Evolutionary conservation across 106 monocot genomes (phyloP).

Genomic region (Acorus calamus): DNA sequence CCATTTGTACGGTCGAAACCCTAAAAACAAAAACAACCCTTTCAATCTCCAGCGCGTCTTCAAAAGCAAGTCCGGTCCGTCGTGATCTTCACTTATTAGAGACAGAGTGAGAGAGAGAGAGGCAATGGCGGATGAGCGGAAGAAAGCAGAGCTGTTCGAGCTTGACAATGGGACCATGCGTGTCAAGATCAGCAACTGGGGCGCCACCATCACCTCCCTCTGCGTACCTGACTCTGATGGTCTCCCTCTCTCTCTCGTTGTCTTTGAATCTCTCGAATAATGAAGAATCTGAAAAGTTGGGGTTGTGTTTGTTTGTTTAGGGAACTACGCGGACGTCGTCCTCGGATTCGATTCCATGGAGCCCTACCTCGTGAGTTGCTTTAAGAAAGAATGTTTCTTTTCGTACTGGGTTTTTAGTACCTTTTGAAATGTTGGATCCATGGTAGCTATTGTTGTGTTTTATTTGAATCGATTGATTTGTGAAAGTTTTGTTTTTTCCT

Average conservation of each 20-base stretch:
- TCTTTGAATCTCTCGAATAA: neutral
- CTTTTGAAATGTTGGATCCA: too few relatives aligned
- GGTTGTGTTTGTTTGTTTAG: conserved; percentile 6
- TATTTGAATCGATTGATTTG: too few relatives aligned
- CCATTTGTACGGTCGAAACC: too few relatives aligned
- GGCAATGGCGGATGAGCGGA: neutral
- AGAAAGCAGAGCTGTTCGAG: conserved; percentile 46
- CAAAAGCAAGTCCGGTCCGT: too few relatives aligned
- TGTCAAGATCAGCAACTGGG: conserved; percentile 54
- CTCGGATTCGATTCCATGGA: conserved; percentile 69
- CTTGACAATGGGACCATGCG: conserved; percentile 54
- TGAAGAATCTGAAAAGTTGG: too few relatives aligned
- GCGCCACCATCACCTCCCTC: conserved; percentile 76
- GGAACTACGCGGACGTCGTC: conserved; percentile 67
- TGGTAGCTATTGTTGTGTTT: too few relatives aligned
- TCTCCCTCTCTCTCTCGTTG: neutral
- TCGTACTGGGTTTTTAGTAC: too few relatives aligned
- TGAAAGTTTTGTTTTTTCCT: too few relatives aligned
- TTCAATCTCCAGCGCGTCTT: too few relatives aligned
- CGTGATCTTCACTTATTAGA: conserved; percentile 2
- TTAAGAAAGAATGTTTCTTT: neutral
- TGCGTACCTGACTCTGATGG: conserved; percentile 73
- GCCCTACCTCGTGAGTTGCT: conserved; percentile 34
- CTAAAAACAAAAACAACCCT: too few relatives aligned
- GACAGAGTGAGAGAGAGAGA: neutral